These are phyloP conservation scores for Venturiaceae sp. DNA, from an alignment of 2,329 filamentous ascomycete genomes.

Conservation along the genomic window DNA sequence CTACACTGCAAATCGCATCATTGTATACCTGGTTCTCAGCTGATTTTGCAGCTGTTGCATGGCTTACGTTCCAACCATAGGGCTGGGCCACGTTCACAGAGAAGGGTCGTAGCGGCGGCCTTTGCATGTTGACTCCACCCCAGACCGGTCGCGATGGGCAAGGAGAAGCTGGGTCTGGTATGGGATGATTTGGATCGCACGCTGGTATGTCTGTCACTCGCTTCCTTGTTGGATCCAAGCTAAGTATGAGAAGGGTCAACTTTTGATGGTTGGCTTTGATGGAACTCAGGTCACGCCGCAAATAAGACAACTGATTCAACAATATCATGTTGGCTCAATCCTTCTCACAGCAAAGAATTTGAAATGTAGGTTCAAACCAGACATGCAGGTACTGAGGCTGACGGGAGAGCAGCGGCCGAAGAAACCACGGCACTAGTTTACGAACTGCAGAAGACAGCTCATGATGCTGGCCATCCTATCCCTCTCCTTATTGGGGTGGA, in stretches of 20 bases:
- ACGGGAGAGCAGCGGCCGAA: conserved; percentile 60
- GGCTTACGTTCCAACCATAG: neutral
- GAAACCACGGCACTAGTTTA: conserved; percentile 81
- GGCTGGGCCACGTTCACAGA: neutral
- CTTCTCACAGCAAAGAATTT: conserved; percentile 76
- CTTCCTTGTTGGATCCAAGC: neutral
- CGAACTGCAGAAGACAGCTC: conserved; percentile 86
- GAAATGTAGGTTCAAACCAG: conserved; percentile 51
- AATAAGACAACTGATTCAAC: conserved; percentile 69
- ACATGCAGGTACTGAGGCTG: neutral
- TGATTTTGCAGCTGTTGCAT: neutral
- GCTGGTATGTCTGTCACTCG: conserved; percentile 21
- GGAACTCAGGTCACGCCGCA: conserved; percentile 75
- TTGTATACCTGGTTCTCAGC: neutral
- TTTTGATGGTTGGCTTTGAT: conserved; percentile 79
- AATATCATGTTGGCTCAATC: conserved; percentile 82
- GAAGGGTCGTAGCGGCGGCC: neutral
- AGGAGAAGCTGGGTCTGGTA: conserved; percentile 35
- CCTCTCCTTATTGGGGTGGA: conserved; percentile 86
- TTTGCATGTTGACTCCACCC: neutral
- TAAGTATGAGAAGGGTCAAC: conserved; percentile 50
- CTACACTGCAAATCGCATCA: neutral
- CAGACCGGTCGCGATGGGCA: conserved; percentile 13
- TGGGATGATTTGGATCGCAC: conserved; percentile 63
- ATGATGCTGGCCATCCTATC: conserved; percentile 79